Evolutionary conservation across 345 rosid species (phyloP).

Genomic region (Brassica incana): DNA sequence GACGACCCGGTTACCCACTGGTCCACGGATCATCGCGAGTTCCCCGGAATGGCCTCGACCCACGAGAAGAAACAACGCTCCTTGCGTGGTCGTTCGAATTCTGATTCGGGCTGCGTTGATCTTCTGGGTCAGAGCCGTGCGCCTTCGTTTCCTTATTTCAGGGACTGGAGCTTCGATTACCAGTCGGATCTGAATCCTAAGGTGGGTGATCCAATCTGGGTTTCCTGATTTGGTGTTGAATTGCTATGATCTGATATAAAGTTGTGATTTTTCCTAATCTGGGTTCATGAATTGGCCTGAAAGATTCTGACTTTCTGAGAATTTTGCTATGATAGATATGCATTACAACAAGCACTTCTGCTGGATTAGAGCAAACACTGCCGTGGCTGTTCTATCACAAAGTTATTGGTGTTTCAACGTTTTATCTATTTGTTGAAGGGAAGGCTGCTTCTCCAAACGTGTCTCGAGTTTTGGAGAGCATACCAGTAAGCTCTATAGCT

Average conservation of each 20-base stretch:
- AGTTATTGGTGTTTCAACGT: constrained; percentile 82
- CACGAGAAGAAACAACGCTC: constrained; percentile 20
- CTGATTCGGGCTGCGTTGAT: constrained; percentile 58
- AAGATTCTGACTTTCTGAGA: constrained; percentile 25
- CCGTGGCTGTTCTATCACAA: constrained; percentile 94
- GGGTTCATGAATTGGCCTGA: background rate
- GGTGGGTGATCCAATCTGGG: constrained; percentile 47
- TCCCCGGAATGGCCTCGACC: constrained; percentile 60
- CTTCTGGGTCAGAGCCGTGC: constrained; percentile 54
- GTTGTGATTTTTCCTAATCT: background rate
- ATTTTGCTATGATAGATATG: constrained; percentile 66
- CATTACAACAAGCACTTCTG: constrained; percentile 87
- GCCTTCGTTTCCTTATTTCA: constrained; percentile 70
- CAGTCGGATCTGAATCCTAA: constrained; percentile 72
- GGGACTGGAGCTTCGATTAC: constrained; percentile 65
- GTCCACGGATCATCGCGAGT: constrained; percentile 43
- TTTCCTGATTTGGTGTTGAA: background rate
- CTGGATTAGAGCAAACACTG: constrained; percentile 80
- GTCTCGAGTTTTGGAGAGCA: constrained; percentile 68
- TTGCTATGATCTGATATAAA: background rate
- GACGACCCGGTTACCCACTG: constrained; percentile 48
- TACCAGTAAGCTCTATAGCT: constrained; percentile 47
- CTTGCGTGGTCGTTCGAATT: constrained; percentile 14
- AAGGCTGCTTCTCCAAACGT: constrained; percentile 78
- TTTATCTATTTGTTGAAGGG: constrained; percentile 92